Conservation (phyloP, 768 basidiomycete species). For the Trametes elegans region DNA sequence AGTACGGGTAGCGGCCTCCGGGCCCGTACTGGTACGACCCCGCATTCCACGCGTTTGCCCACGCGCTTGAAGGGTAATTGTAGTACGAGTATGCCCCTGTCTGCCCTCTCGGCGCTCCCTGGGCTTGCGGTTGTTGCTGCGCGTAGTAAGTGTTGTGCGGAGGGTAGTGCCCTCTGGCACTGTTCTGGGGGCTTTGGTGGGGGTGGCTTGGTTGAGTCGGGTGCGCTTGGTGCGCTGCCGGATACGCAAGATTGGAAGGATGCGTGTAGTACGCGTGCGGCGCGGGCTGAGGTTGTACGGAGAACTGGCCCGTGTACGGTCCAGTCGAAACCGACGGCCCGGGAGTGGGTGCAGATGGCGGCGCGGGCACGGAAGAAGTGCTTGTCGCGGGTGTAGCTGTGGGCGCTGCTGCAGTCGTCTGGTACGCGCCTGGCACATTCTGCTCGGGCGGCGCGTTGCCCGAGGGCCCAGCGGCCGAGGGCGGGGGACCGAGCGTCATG, state of each 20-base stretch:
- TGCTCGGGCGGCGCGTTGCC: constrained; percentile 15
- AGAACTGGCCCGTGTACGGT: constrained; percentile 10
- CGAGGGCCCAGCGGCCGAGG: constrained; percentile 42
- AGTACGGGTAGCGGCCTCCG: constrained; percentile 14
- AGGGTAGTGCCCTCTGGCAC: neutral
- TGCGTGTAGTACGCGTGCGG: neutral
- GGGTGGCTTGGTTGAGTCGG: neutral
- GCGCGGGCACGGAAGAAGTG: neutral
- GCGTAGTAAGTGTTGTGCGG: constrained; percentile 3
- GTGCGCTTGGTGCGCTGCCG: neutral
- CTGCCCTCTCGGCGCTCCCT: neutral
- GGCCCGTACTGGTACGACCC: constrained; percentile 18
- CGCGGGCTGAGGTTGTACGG: constrained; percentile 12
- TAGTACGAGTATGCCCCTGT: constrained; percentile 21
- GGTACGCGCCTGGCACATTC: constrained; percentile 9
- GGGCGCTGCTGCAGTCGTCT: neutral
- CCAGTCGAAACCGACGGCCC: constrained; percentile 8
- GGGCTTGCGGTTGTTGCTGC: constrained; percentile 1
- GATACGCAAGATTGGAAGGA: neutral
- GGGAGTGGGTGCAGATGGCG: neutral
- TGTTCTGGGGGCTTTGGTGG: neutral
- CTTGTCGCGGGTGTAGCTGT: neutral
- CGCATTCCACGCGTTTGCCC: constrained; percentile 20
- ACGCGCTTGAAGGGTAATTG: constrained; percentile 22
- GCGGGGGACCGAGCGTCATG: constrained; percentile 42